phyloP scores from a whole-genome alignment of 257 asterid species.

The Datura wrightii region DNA sequence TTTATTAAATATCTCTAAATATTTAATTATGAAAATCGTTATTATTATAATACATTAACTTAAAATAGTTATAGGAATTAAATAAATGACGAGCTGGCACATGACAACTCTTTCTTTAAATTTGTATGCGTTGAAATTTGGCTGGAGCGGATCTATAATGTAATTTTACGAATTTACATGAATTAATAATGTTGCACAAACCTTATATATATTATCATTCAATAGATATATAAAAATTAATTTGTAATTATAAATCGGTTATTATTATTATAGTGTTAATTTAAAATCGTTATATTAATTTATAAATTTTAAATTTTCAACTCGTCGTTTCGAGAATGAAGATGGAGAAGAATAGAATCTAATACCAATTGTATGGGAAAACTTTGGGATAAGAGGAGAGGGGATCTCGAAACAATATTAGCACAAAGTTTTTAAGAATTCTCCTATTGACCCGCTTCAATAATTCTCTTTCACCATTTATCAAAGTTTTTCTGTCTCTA shows the following conservation, averaged over 20 bases:
- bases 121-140: neutral
- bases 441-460: slow-evolving; percentile 24
- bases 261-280: neutral
- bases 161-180: neutral
- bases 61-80: neutral
- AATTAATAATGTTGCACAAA: neutral
- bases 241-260: too few species aligned
- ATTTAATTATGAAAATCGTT: neutral
- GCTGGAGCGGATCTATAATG: neutral
- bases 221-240: too few species aligned
- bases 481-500: too few species aligned
- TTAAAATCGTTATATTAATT: neutral
- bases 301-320: neutral
- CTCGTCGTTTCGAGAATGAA: neutral
- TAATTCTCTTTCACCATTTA: neutral
- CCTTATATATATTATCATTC: too few species aligned
- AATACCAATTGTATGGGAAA: slow-evolving; percentile 16
- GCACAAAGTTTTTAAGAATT: neutral
- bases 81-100: neutral
- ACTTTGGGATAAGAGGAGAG: neutral
- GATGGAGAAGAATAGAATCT: neutral
- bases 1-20: neutral
- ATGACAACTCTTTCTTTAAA: neutral
- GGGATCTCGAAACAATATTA: slow-evolving; percentile 11
- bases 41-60: neutral